Conservation (phyloP, 805 yeast genomes). For the Nakazawaea wyomingensis region DNA sequence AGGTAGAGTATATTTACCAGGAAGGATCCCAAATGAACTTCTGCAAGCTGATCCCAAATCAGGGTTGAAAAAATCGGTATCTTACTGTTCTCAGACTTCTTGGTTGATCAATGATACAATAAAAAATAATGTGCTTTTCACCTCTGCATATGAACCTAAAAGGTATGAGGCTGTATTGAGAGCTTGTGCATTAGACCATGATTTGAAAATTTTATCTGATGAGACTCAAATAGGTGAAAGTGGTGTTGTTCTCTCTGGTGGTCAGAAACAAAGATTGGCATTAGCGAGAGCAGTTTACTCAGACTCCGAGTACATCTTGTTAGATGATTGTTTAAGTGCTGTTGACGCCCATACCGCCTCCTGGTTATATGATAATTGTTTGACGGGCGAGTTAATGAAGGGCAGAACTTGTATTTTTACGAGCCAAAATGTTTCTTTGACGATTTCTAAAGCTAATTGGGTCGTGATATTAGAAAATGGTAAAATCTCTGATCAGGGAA, state of each 20-base stretch:
- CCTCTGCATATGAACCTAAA: slow-evolving; percentile 59
- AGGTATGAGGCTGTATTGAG: slow-evolving; percentile 76
- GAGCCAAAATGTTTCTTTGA: slow-evolving; percentile 88
- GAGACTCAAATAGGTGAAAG: slow-evolving; percentile 94
- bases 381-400: slow-evolving; percentile 79
- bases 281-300: slow-evolving; percentile 93
- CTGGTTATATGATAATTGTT: slow-evolving; percentile 88
- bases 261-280: slow-evolving; percentile 95
- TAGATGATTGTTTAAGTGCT: slow-evolving; percentile 95
- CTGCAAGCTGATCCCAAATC: slow-evolving; percentile 62
- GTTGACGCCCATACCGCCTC: slow-evolving; percentile 95
- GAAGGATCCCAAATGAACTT: slow-evolving; percentile 66
- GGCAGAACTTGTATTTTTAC: slow-evolving; percentile 85
- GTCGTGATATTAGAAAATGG: slow-evolving; percentile 84
- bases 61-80: slow-evolving; percentile 88
- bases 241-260: slow-evolving; percentile 94
- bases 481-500: slow-evolving; percentile 67
- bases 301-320: slow-evolving; percentile 67
- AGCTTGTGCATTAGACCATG: slow-evolving; percentile 87
- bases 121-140: slow-evolving; percentile 75
- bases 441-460: slow-evolving; percentile 74
- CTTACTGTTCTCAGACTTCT: slow-evolving; percentile 93
- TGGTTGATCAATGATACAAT: slow-evolving; percentile 94
- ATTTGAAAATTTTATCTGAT: slow-evolving; percentile 81
- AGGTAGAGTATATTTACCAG: slow-evolving; percentile 79